These are phyloP conservation scores for Amanita polypyramis DNA, from an alignment of 768 basidiomycete genomes.

Conservation along the genomic window DNA sequence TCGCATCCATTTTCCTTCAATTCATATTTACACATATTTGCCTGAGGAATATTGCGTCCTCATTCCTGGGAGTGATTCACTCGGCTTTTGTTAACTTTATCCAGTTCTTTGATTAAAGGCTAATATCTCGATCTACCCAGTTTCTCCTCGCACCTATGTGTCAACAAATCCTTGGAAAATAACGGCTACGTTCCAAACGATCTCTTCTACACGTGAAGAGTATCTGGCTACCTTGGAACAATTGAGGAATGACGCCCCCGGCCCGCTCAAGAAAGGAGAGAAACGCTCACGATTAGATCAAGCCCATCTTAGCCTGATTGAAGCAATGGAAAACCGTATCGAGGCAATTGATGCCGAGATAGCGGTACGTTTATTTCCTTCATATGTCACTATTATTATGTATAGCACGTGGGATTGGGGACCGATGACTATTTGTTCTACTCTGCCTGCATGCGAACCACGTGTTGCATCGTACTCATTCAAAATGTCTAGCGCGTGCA, in stretches of 20 bases:
- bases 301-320: conserved; percentile 51
- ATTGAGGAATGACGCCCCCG: conserved; percentile 42
- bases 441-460: conserved; percentile 1
- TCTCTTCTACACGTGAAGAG: conserved; percentile 65
- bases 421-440: conserved; percentile 2
- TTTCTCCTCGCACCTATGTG: conserved; percentile 74
- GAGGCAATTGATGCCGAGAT: conserved; percentile 61
- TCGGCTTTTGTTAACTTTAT: conserved; percentile 22
- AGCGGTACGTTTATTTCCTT: conserved; percentile 39
- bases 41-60: conserved; percentile 31
- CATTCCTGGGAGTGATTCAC: conserved; percentile 32
- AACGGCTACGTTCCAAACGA: conserved; percentile 61
- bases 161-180: conserved; percentile 91
- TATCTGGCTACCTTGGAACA: conserved; percentile 55
- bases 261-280: conserved; percentile 33
- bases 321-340: conserved; percentile 51
- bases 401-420: conserved; percentile 6
- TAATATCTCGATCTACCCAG: conserved; percentile 28
- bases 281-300: conserved; percentile 46
- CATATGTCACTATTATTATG: conserved; percentile 7
- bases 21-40: conserved; percentile 71
- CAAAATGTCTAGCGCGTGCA: conserved; percentile 48
- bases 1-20: conserved; percentile 13
- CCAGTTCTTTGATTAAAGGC: conserved; percentile 19
- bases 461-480: conserved; percentile 3